phyloP scores from a whole-genome alignment of 108 stramenopile genomes.

The Nitzschia sp. region DNA sequence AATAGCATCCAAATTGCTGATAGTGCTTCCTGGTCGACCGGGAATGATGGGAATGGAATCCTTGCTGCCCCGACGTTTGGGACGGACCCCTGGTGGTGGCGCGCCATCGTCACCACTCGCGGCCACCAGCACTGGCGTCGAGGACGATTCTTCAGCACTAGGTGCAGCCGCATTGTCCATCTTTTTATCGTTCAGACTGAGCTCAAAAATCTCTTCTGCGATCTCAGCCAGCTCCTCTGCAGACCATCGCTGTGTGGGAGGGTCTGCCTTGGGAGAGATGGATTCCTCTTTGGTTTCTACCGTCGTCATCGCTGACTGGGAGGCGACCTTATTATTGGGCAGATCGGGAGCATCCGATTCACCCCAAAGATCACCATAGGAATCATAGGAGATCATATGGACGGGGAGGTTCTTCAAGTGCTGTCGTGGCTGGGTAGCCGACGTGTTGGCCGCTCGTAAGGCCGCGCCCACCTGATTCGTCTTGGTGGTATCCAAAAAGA shows the following conservation, averaged over 20 bases:
- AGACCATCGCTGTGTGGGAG: background rate
- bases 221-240: background rate
- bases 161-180: no score
- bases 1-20: background rate
- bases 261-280: background rate
- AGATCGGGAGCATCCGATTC: slow-evolving; percentile 5
- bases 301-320: background rate
- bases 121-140: background rate
- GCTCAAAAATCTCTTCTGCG: no score
- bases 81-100: background rate
- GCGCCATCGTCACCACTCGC: background rate
- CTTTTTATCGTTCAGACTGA: no score
- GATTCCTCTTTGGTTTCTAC: background rate
- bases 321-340: no score
- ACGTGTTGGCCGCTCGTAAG: background rate
- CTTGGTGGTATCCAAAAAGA: background rate
- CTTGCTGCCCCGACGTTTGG: slow-evolving; percentile 16
- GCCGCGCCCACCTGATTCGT: background rate
- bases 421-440: background rate
- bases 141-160: no score
- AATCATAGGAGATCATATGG: slow-evolving; percentile 12
- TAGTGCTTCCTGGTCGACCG: slow-evolving; percentile 1
- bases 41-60: slow-evolving; percentile 13
- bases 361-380: slow-evolving; percentile 43
- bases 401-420: slow-evolving; percentile 9